Evolutionary conservation across 2,329 filamentous ascomycete genomes (phyloP).

Genomic region (Fusarium sambucinum): DNA sequence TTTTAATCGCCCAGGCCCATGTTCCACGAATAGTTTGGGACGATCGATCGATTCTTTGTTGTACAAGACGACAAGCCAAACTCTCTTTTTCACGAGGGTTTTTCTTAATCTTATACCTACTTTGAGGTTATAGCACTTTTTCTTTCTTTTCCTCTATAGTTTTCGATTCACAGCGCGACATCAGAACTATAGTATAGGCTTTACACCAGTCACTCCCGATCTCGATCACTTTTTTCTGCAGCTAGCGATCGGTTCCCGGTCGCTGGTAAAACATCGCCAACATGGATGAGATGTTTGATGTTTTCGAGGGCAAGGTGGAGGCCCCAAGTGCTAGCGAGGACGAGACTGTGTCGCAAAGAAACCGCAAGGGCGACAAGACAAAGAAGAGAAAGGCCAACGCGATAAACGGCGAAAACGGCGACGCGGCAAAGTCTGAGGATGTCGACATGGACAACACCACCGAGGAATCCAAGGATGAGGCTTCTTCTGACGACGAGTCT

Average conservation of each 20-base stretch:
- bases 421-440: slow-evolving; percentile 37
- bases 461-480: slow-evolving; percentile 54
- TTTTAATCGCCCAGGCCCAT: slow-evolving; percentile 39
- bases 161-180: neutral
- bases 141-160: neutral
- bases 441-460: slow-evolving; percentile 56
- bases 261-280: slow-evolving; percentile 37
- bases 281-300: slow-evolving; percentile 86
- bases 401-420: slow-evolving; percentile 61
- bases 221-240: slow-evolving; percentile 26
- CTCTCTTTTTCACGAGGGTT: slow-evolving; percentile 8
- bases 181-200: neutral
- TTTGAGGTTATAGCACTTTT: neutral
- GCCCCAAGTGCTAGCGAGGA: slow-evolving; percentile 58
- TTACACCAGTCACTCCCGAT: slow-evolving; percentile 22
- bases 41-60: slow-evolving; percentile 41
- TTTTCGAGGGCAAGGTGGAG: slow-evolving; percentile 75
- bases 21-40: slow-evolving; percentile 38
- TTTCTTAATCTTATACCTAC: slow-evolving; percentile 5
- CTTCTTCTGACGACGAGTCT: slow-evolving; percentile 52
- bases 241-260: slow-evolving; percentile 28
- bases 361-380: slow-evolving; percentile 69
- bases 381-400: slow-evolving; percentile 92
- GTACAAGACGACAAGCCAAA: slow-evolving; percentile 28
- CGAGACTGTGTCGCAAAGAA: slow-evolving; percentile 60